Percentiles rank a stretch among this genome's conserved stretches.
Conservation (phyloP, 2,329 filamentous ascomycete species). For the Amauroascus verrucosus region DNA sequence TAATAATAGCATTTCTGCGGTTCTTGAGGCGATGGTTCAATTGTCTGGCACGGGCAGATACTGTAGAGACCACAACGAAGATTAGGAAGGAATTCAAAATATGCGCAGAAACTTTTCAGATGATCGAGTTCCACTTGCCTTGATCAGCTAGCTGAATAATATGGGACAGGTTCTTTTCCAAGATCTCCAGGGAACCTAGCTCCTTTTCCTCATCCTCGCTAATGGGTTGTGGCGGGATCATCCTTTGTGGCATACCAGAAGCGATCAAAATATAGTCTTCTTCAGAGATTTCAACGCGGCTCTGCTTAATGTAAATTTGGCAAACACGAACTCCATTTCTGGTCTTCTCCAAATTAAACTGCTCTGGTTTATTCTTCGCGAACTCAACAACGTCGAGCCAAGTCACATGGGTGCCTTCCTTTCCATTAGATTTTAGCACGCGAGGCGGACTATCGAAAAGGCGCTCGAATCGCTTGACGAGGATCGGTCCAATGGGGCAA, state of each 20-base stretch:
- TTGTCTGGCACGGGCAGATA: conserved; percentile 61
- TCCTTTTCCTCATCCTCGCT: conserved; percentile 81
- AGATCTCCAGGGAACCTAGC: conserved; percentile 68
- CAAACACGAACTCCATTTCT: conserved; percentile 62
- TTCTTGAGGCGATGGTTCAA: conserved; percentile 71
- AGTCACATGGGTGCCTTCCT: conserved; percentile 52
- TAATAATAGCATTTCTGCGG: conserved; percentile 61
- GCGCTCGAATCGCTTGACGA: conserved; percentile 76
- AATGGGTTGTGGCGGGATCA: conserved; percentile 70
- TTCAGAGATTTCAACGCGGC: conserved; percentile 73
- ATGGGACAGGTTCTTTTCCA: conserved; percentile 66
- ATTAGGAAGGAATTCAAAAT: conserved; percentile 11
- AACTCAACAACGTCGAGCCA: conserved; percentile 84
- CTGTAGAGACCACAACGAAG: conserved; percentile 28
- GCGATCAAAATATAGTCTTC: conserved; percentile 79
- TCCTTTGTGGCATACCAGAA: conserved; percentile 70
- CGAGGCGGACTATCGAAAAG: conserved; percentile 73
- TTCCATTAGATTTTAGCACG: conserved; percentile 52
- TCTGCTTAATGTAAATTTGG: conserved; percentile 71
- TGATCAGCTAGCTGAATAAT: conserved; percentile 75
- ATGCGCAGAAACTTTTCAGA: conserved; percentile 1
- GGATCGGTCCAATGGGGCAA: conserved; percentile 67
- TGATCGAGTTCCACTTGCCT: conserved; percentile 32
- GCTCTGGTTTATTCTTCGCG: conserved; percentile 65
- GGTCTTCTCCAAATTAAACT: conserved; percentile 62